A percentile compares a stretch with the other conserved stretches of the same genome.
Conservation (phyloP, 78 protist genomes). For the Acrasis kona region DNA sequence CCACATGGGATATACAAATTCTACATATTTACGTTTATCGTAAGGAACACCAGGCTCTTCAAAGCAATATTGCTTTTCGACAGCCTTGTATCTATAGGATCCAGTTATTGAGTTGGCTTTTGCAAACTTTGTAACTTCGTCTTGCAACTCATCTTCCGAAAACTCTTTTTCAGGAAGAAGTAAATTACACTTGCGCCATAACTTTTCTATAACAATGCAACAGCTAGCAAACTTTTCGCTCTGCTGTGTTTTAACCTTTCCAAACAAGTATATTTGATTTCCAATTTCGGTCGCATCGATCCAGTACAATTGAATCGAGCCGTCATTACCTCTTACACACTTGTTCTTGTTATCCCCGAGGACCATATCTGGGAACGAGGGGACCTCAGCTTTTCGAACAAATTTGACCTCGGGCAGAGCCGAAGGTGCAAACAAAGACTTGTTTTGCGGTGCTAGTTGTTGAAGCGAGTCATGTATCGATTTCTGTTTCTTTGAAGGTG, state of each 20-base stretch:
- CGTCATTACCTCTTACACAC: neutral
- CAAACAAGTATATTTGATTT: slow-evolving; percentile 26
- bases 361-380: too few species aligned
- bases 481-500: neutral
- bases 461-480: neutral
- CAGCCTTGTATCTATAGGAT: neutral
- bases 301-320: slow-evolving; percentile 19
- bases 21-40: slow-evolving; percentile 7
- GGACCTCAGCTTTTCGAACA: neutral
- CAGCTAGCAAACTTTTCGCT: neutral
- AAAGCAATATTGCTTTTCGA: slow-evolving; percentile 40
- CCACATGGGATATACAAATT: slow-evolving; percentile 36
- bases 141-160: neutral
- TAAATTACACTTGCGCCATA: slow-evolving; percentile 24
- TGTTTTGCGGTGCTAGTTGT: neutral
- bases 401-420: neutral
- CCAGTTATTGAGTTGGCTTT: neutral
- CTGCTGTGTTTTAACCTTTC: slow-evolving; percentile 31
- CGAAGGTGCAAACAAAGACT: neutral
- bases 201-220: slow-evolving; percentile 21
- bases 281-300: slow-evolving; percentile 43
- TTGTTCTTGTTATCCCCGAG: neutral
- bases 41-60: slow-evolving; percentile 24
- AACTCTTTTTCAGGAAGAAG: slow-evolving; percentile 22
- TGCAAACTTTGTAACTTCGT: slow-evolving; percentile 11